Conservation (phyloP, 139 green algal genomes). For the Coelastrella sp. region DNA sequence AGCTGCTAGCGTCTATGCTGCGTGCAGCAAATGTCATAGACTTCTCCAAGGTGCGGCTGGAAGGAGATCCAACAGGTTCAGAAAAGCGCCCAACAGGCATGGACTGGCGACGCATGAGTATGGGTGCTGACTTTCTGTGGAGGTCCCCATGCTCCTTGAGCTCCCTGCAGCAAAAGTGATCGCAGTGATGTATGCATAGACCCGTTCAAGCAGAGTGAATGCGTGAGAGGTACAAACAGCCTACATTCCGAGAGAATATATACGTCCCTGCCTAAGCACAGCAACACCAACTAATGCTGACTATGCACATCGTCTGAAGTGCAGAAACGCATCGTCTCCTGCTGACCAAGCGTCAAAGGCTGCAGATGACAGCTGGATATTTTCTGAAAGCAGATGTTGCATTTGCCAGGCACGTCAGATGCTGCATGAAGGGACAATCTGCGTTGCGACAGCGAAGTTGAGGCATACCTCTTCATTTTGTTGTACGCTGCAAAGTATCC, state of each 20-base stretch:
- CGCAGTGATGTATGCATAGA: no score
- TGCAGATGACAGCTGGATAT: no score
- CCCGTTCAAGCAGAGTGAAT: no score
- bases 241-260: no score
- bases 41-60: background rate
- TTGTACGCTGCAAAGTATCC: conserved; percentile 34
- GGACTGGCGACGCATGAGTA: background rate
- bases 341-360: no score
- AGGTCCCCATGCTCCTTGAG: background rate
- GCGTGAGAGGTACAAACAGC: no score
- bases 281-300: background rate
- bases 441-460: background rate
- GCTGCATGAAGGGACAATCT: no score
- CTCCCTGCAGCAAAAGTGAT: background rate
- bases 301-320: background rate
- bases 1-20: background rate
- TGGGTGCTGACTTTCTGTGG: background rate
- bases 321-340: no score
- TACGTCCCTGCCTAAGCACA: no score
- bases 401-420: no score
- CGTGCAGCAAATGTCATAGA: background rate
- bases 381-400: no score
- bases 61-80: background rate
- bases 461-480: conserved; percentile 31
- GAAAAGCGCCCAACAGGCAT: background rate